Evolutionary conservation across 768 basidiomycete species (phyloP), one percentile per base, ranked within the genome.

Genomic region (Neoboletus magnificus): DNA sequence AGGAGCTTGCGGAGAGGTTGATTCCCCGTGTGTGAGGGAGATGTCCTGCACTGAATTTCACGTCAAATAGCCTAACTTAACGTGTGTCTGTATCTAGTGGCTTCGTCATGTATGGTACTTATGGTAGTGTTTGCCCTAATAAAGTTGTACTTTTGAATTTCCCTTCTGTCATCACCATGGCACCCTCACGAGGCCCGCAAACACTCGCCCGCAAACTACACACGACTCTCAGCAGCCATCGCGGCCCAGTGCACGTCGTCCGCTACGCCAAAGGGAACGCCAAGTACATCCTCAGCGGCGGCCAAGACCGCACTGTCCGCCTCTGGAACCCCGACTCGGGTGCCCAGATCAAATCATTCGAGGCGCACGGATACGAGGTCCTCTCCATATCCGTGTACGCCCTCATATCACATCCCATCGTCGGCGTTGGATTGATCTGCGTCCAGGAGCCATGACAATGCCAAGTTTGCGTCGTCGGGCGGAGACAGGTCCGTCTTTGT

Each of bases 331-430:
- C 93, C 5, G 77, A 76, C 50, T 72, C 83, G 32, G 97, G 95
- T 23, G 79, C 85, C n/a, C 86, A 96, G 74, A 91, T 99, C 74
- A 97, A 97, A 74, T 70, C 78, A 0, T 99, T 97, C 70, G 76
- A 84, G 54, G 92, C 91, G 10, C 96, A 98, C 70, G 96, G 93
- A 29, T 96, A 98, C 69, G 97, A 98, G 69, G 91, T 99, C 4
- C 80, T 98, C 40, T 91, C 91, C 2, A 76, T 99, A 47, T 81
- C 89, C 46, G 88, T 97, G 94, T 95, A 35, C 16, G 20, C 35
- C 13, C 29, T 7, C 6, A 16, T 20, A 9, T 2, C 37, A 8
- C 15, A 11, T 16, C 4, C 27, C 16, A 16, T 13, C n/a, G 6
- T 27, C 15, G 13, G 1, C 3, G 10, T 29, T 36, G 27, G 49